Percentiles rank a stretch among this genome's conserved stretches.
phyloP scores from a whole-genome alignment of 345 rosid species.

The Linum tenue region DNA sequence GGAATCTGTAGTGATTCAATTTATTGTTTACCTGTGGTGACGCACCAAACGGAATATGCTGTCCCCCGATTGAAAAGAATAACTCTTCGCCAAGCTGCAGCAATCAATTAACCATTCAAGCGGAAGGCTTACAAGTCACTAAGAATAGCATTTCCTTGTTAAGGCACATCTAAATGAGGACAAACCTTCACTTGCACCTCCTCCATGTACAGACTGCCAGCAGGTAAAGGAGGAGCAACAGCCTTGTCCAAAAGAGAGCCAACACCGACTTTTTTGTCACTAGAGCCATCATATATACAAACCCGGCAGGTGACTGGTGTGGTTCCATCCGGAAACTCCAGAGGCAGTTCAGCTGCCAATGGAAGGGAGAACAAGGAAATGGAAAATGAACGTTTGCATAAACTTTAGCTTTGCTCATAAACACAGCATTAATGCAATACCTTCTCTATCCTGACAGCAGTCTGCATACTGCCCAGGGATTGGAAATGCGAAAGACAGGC shows the following conservation, averaged over 20 bases:
- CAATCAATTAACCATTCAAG: conserved; percentile 10
- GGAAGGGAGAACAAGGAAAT: conserved; percentile 7
- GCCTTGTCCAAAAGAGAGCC: conserved; percentile 83
- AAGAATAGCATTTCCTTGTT: conserved; percentile 3
- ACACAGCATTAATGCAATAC: conserved; percentile 25
- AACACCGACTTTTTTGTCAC: conserved; percentile 83
- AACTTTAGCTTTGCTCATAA: background rate
- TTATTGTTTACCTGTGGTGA: conserved; percentile 73
- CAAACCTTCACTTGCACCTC: conserved; percentile 84
- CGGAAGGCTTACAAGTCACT: conserved; percentile 6
- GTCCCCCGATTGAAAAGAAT: conserved; percentile 73
- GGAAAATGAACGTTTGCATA: background rate
- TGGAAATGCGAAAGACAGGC: conserved; percentile 92
- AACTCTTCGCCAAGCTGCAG: conserved; percentile 81
- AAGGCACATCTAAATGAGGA: conserved; percentile 11
- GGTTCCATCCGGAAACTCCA: conserved; percentile 98
- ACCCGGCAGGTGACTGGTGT: conserved; percentile 97
- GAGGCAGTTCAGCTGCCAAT: conserved; percentile 69
- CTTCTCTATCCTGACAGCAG: conserved; percentile 78
- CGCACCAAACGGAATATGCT: conserved; percentile 88
- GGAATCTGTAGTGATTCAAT: background rate
- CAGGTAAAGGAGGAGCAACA: conserved; percentile 60
- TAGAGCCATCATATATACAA: conserved; percentile 68
- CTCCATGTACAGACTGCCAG: conserved; percentile 89
- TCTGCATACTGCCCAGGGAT: conserved; percentile 84